These are phyloP conservation scores for Rutstroemia sp. DNA, from an alignment of 2,329 filamentous ascomycete genomes.

Conservation along the genomic window DNA sequence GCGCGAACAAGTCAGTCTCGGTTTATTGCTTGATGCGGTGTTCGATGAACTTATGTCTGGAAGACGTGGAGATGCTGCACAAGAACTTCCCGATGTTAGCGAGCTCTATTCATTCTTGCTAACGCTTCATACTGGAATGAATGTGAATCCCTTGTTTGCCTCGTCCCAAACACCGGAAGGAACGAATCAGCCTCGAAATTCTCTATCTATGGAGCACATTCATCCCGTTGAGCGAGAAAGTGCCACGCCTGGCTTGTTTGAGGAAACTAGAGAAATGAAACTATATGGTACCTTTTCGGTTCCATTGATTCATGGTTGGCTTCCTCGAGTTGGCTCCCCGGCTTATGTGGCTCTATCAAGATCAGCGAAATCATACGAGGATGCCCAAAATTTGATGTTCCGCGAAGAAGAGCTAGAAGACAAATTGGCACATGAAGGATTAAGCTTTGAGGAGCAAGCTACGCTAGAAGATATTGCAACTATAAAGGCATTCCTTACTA, in stretches of 20 bases:
- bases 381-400: slow-evolving; percentile 83
- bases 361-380: slow-evolving; percentile 79
- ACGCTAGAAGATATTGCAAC: slow-evolving; percentile 74
- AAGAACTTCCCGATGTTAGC: slow-evolving; percentile 72
- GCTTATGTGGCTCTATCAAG: slow-evolving; percentile 64
- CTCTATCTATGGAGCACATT: slow-evolving; percentile 42
- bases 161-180: slow-evolving; percentile 39
- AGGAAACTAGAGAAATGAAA: slow-evolving; percentile 80
- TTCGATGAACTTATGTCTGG: slow-evolving; percentile 89
- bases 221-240: slow-evolving; percentile 43
- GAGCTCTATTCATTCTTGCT: slow-evolving; percentile 85
- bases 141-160: slow-evolving; percentile 88
- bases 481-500: slow-evolving; percentile 75
- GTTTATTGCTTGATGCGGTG: slow-evolving; percentile 77
- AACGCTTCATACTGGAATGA: slow-evolving; percentile 91
- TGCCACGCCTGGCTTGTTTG: slow-evolving; percentile 64
- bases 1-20: slow-evolving; percentile 81
- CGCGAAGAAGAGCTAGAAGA: slow-evolving; percentile 81
- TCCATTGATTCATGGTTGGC: slow-evolving; percentile 88
- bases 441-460: slow-evolving; percentile 67
- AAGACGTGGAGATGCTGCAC: slow-evolving; percentile 51
- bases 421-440: slow-evolving; percentile 56
- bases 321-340: slow-evolving; percentile 60
- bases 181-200: slow-evolving; percentile 35
- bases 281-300: slow-evolving; percentile 85